Evolutionary conservation across 345 rosid genomes (phyloP), one percentile per base, ranked within the genome.

Genomic region (Iberis pinnata): DNA sequence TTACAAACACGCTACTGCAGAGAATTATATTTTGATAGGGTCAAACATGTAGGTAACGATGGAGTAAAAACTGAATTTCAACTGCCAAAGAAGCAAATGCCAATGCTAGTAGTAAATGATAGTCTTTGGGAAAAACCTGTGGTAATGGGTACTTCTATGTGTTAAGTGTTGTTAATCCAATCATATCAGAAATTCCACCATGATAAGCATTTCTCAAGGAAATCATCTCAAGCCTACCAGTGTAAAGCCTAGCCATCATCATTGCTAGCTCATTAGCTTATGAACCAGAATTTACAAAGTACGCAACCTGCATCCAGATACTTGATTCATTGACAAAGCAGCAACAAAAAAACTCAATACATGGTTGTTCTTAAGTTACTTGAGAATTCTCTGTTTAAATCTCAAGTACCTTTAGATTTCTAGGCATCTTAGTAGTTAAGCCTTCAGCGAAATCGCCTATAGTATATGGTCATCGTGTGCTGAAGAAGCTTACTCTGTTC

Each of bases 71-170:
- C 29, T 25, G 45, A 5, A 31, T 49, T 48, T 48, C 43, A 32
- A 25, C 29, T 20, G 40, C 7, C 11, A 41, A 16, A 31, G 43
- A 49, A 9, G 20, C 25, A 33, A 22, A 35, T 8, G 18, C 12
- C 2, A 27, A 39, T 5, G 41, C 41, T 41, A 19, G 35, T 9
- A 0, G 9, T 29, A 19, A 9, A 43, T 22, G 43, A 19, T 46
- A 40, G 33, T 32, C 17, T 33, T 43, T 33, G 29, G 18, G 14
- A 52, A 53, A 60, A 69, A 88, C 95, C 97, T 92, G 87, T 46
- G 93, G 98, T 43, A 92, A 76, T 13, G 89, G 68, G 69, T 92
- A 88, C 72, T 92, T 92, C 98, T 94, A 88, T 4, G 98, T 88
- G 69, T 81, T 83, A 10, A 88, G 60, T 22, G 97, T 94, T 15